phyloP scores from a whole-genome alignment of 2,329 filamentous ascomycete genomes.

The Fusarium chlamydosporum region DNA sequence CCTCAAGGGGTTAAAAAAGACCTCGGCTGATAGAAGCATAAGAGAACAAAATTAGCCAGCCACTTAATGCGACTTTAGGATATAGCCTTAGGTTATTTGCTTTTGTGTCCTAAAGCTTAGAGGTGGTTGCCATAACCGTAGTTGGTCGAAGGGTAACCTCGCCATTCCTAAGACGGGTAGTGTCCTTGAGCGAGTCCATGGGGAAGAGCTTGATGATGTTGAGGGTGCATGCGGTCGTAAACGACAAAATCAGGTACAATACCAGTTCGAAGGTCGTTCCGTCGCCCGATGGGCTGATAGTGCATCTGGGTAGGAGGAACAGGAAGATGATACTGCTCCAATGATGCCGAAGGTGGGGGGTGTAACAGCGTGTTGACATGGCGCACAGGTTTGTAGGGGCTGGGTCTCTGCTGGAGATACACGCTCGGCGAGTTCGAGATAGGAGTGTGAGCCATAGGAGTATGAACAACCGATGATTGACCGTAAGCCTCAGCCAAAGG shows the following conservation, averaged over 20 bases:
- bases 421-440: conserved; percentile 87
- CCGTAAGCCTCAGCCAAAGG: conserved; percentile 74
- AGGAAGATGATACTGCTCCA: conserved; percentile 79
- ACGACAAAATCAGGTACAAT: conserved; percentile 75
- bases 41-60: too few relatives aligned
- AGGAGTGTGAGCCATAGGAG: conserved; percentile 71
- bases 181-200: conserved; percentile 48
- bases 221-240: conserved; percentile 54
- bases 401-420: conserved; percentile 88
- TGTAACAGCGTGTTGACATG: conserved; percentile 92
- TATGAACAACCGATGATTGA: conserved; percentile 66
- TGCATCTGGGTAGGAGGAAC: conserved; percentile 81
- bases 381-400: conserved; percentile 92
- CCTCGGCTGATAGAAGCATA: too few relatives aligned
- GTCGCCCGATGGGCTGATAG: conserved; percentile 81
- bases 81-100: too few relatives aligned
- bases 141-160: conserved; percentile 31
- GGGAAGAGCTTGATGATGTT: conserved; percentile 45
- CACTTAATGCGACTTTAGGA: too few relatives aligned
- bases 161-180: conserved; percentile 56
- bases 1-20: too few relatives aligned
- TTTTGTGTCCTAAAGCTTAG: too few relatives aligned
- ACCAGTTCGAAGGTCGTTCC: conserved; percentile 76
- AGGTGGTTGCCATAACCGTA: conserved; percentile 1
- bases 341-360: conserved; percentile 83